A percentile compares a stretch with the other conserved stretches of the same genome.
Conservation (phyloP, 2,329 filamentous ascomycete species). For the Venturia pyrina region DNA sequence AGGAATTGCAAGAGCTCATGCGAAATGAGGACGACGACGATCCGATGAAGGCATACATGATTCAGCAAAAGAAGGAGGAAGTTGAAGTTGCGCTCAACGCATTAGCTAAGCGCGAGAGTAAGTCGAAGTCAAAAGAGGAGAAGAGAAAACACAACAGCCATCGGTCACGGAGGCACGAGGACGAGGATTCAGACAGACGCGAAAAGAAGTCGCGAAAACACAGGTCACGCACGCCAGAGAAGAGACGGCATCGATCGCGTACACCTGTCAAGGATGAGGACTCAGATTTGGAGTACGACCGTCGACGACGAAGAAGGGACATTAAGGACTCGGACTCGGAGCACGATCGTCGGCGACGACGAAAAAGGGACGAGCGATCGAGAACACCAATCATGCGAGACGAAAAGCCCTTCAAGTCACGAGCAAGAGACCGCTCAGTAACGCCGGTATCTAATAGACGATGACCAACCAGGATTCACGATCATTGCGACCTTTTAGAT, state of each 20-base stretch:
- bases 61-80: constrained; percentile 86
- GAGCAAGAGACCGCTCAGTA: not conserved
- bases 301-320: not conserved
- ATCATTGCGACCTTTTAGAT: not conserved
- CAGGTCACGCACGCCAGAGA: not conserved
- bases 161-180: constrained; percentile 2
- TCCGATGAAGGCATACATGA: constrained; percentile 87
- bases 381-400: not conserved
- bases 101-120: constrained; percentile 2
- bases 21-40: constrained; percentile 86
- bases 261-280: not conserved
- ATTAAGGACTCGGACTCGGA: not conserved
- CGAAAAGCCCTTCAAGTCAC: not conserved
- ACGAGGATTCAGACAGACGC: not conserved
- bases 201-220: not conserved
- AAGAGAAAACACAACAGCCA: constrained; percentile 5
- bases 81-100: constrained; percentile 18
- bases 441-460: not conserved
- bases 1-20: constrained; percentile 65
- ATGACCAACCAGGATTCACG: not conserved
- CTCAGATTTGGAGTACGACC: not conserved
- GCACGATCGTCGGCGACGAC: not conserved
- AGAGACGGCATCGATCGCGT: not conserved
- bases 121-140: constrained; percentile 1
- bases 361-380: not conserved